Base-by-base conservation (phyloP, 306 rosid genomes). In the Arachis hypogaea region DNA sequence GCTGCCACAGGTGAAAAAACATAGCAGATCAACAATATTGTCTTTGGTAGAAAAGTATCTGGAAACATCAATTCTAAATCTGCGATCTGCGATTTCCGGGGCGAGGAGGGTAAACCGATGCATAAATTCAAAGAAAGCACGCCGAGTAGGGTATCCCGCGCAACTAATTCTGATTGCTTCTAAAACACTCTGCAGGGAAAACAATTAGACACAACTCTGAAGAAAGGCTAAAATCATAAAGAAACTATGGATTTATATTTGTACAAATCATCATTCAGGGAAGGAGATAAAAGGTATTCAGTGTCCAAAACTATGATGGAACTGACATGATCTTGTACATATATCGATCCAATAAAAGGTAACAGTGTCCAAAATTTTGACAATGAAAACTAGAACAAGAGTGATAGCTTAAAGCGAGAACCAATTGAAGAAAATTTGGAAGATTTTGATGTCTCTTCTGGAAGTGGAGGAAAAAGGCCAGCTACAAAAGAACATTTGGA, bases 141-240 rank as follows among this genome's bases (percentile, higher is more conserved):
- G 92, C 36, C 99, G 90, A 44, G 99, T 95, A 83, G 99, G 99
- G 80, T 92, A 95, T 80, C 99, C 99, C 65, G 99, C 99, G 77
- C 96, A 90, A 79, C 99, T 95, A 69, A 95, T 95, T 87, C 99
- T 89, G 85, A 95, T 95, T 66, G 99, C 99, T 83, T 95, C 99
- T 68, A 95, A 81, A 85, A 95, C 99, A 90, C 99, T 98, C 99
- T 95, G 85, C 69, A 77, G 29, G 63, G 47, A 59, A 33, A 80
- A 82, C 41, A 43, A 71, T 78, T 76, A 79, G 69, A 73, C 18
- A 51, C 62, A 56, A 36, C 77, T 62, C 77, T 62, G 43, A 75
- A 70, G 18, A 77, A 66, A 66, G 58, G 57, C 8, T 80, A 49
- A 66, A 69, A 38, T 57, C 63, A 44, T 50, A 40, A 66, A 69